phyloP scores from a whole-genome alignment of 2,329 filamentous ascomycete species.

The Sporothrix inflata region DNA sequence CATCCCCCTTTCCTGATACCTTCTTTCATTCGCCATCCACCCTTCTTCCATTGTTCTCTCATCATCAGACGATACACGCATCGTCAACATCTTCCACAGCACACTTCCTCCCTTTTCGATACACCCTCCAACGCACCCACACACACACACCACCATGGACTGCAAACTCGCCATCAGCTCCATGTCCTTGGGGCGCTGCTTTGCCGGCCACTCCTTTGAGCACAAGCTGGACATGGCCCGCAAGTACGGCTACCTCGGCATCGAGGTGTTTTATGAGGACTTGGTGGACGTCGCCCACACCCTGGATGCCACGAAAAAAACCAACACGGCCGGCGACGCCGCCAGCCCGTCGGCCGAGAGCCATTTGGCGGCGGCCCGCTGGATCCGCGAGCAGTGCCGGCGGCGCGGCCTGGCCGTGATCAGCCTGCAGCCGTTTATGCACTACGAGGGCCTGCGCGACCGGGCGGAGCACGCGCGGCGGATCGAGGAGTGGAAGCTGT shows the following conservation, averaged over 20 bases:
- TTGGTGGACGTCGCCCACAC: conserved; percentile 53
- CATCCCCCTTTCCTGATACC: background rate
- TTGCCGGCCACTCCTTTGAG: conserved; percentile 30
- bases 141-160: conserved; percentile 23
- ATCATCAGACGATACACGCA: background rate
- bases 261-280: conserved; percentile 68
- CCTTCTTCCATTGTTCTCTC: background rate
- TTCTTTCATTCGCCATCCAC: no score
- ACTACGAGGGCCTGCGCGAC: conserved; percentile 65
- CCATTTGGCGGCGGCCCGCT: conserved; percentile 49
- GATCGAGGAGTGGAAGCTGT: conserved; percentile 59
- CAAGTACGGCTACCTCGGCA: conserved; percentile 52
- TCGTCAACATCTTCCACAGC: background rate
- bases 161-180: conserved; percentile 33
- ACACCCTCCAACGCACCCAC: background rate
- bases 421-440: conserved; percentile 64
- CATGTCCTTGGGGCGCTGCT: conserved; percentile 32
- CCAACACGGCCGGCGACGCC: background rate
- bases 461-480: conserved; percentile 53
- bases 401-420: conserved; percentile 52
- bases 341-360: conserved; percentile 1
- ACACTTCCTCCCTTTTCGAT: background rate
- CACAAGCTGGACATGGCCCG: conserved; percentile 28
- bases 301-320: conserved; percentile 28
- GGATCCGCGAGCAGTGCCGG: conserved; percentile 51